Conservation (phyloP, 129 eudicot species). For the Helianthus annuus region HanXRQr2.0-SUNRISE NC_035449.2:16116957-16117456, state of each 20-base stretch:
- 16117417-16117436: too few relatives aligned
- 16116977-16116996: background rate
- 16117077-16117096: slow-evolving; percentile 19
- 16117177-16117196: slow-evolving; percentile 17
- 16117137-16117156: slow-evolving; percentile 1
- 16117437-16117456: too few relatives aligned
- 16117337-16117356: too few relatives aligned
- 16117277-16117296: background rate
- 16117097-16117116: background rate
- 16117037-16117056: slow-evolving; percentile 28
- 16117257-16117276: background rate
- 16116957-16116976: background rate
- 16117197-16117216: slow-evolving; percentile 15
- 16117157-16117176: slow-evolving; percentile 18
- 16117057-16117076: slow-evolving; percentile 23
- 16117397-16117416: too few relatives aligned
- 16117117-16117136: background rate
- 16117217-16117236: slow-evolving; percentile 5
- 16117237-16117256: slow-evolving; percentile 1
- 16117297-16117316: background rate
- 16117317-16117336: background rate
- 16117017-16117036: slow-evolving; percentile 1
- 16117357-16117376: too few relatives aligned
- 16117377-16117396: too few relatives aligned
- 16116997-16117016: slow-evolving; percentile 2